Evolutionary conservation across 805 yeast genomes (phyloP), one percentile per base, ranked within the genome.

Genomic region (Ogataea populi-albae): DNA sequence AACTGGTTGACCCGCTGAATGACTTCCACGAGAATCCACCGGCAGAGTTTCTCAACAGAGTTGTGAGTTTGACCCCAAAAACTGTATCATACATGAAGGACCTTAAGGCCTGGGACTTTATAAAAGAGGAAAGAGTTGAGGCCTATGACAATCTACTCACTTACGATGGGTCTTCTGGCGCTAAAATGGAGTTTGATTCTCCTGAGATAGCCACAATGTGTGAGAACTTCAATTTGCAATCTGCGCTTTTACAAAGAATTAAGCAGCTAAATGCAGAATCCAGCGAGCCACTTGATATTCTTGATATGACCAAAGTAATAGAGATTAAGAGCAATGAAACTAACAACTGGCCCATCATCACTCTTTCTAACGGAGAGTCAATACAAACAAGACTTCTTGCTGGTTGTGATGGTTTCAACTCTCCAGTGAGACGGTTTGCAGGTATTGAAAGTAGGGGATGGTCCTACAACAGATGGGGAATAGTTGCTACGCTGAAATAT

Each of bases 331-430:
- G 62, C 5, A 68, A 63, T 32, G 58, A 59, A 0, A 21, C 34
- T 14, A 62, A 63, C 18, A 75, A 77, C 31, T 86, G 96, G 95
- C 97, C 97, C 1, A 54, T 77, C 6, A 79, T 91, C 10, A 66
- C 72, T 17, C 65, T 89, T 10, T 73, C 76, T 10, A 74, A 73
- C 43, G 97, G 96, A 1, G 73, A 74, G 10, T 45, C 54, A 9
- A 67, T 81, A 33, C 74, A 75, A 50, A 73, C 95, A 0, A 69
- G 96, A 36, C 66, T 89, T n/a, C 65, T 89, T 15, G 77, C 93
- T 11, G 98, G 98, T 6, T 95, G 96, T 25, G 98, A 93, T 58
- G 98, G 98, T 1, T 87, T 79, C 58, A 86, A 88, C 58, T 88
- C 97, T 1, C 96, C 97, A 0, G 98, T 85, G 5, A 73, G 97